These are phyloP conservation scores for Pouteria glomerata DNA, from an alignment of 148 eudicot species.

Conservation along the genomic window DNA sequence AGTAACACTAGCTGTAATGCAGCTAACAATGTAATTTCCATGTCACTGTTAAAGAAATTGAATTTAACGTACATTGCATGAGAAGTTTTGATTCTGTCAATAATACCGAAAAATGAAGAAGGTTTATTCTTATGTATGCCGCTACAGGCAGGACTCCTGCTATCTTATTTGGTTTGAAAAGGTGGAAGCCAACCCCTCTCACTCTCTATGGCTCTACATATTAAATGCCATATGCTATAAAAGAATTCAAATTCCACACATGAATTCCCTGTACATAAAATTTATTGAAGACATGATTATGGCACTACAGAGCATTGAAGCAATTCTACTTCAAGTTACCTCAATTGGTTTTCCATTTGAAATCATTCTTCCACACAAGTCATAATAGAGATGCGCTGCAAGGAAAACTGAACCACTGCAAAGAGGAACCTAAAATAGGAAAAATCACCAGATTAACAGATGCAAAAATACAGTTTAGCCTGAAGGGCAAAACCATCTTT, in stretches of 20 bases:
- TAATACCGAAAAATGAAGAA: too few relatives aligned
- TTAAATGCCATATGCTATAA: not conserved
- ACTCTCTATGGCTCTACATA: not conserved
- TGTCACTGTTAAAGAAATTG: too few relatives aligned
- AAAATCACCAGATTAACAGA: slow-evolving; percentile 10
- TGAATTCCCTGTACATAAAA: not conserved
- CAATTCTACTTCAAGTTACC: slow-evolving; percentile 32
- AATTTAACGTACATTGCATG: too few relatives aligned
- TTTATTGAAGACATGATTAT: not conserved
- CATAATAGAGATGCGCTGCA: slow-evolving; percentile 66
- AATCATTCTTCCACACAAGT: slow-evolving; percentile 60
- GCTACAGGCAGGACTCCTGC: too few relatives aligned
- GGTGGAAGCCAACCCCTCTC: not conserved
- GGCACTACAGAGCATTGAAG: not conserved
- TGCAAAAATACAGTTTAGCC: not conserved
- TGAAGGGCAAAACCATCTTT: not conserved
- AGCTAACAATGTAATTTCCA: too few relatives aligned
- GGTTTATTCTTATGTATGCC: too few relatives aligned
- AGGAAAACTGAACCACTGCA: slow-evolving; percentile 49
- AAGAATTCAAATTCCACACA: not conserved
- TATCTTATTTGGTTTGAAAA: not conserved
- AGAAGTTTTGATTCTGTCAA: too few relatives aligned
- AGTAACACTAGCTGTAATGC: too few relatives aligned
- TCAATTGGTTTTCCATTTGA: slow-evolving; percentile 52
- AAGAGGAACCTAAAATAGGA: slow-evolving; percentile 45